Percentiles rank a stretch among this genome's conserved stretches.
These are phyloP conservation scores for Colletotrichum sp. DNA, from an alignment of 2,329 filamentous ascomycete species.

Conservation along the genomic window DNA sequence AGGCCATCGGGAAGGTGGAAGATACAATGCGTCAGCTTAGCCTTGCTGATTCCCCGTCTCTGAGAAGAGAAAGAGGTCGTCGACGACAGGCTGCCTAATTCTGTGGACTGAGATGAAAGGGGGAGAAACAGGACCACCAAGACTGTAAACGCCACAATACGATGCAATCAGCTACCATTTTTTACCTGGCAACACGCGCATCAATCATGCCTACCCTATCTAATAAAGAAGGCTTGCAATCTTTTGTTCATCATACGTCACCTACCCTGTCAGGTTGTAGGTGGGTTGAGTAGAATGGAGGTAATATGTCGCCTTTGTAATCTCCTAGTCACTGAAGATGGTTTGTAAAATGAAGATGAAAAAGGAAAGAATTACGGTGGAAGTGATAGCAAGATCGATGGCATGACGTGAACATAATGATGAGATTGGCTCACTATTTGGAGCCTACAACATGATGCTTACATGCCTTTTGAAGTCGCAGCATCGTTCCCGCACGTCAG, in stretches of 20 bases:
- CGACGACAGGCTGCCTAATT: background rate
- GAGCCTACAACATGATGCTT: background rate
- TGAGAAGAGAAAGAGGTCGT: background rate
- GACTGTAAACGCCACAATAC: background rate
- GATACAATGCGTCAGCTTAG: background rate
- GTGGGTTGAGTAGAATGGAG: rapidly evolving
- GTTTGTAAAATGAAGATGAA: background rate
- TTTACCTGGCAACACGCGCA: background rate
- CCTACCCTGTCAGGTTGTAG: background rate
- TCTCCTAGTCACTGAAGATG: background rate
- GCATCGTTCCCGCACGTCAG: background rate
- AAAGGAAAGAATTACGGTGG: background rate
- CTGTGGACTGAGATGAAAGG: background rate
- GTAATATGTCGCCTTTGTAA: background rate
- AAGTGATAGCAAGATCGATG: background rate
- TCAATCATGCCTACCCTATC: background rate
- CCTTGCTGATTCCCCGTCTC: background rate
- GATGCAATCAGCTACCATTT: background rate
- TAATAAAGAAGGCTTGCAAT: rapidly evolving
- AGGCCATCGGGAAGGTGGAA: background rate
- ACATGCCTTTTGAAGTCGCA: background rate
- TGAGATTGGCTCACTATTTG: background rate
- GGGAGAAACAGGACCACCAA: background rate
- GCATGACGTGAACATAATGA: background rate
- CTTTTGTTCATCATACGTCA: background rate